These are phyloP conservation scores for Mycena sp. DNA, from an alignment of 1,284 basidiomycete species.

Conservation along the genomic window DNA sequence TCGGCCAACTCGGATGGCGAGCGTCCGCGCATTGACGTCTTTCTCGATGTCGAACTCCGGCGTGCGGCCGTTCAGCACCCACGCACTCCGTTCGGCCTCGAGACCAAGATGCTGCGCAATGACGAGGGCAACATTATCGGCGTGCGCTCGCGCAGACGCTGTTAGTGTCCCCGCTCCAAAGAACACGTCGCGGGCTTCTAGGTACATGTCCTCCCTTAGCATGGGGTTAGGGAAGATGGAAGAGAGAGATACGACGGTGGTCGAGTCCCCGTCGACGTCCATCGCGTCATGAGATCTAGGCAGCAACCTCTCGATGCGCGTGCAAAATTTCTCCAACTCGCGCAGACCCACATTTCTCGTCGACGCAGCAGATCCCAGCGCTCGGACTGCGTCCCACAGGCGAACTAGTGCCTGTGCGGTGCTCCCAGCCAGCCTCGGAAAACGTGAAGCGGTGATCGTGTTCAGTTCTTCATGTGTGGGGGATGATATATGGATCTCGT, in stretches of 20 bases:
- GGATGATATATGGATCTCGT: constrained; percentile 71
- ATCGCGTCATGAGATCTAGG: constrained; percentile 57
- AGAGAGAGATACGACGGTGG: constrained; percentile 36
- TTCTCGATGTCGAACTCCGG: constrained; percentile 78
- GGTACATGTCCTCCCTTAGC: constrained; percentile 89
- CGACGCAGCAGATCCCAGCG: constrained; percentile 60
- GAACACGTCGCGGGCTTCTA: constrained; percentile 94
- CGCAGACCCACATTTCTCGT: constrained; percentile 77
- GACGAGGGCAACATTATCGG: constrained; percentile 57
- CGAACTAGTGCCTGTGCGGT: constrained; percentile 62
- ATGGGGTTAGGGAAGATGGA: constrained; percentile 77
- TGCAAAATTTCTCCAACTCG: constrained; percentile 91
- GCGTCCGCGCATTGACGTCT: constrained; percentile 67
- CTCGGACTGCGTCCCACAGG: constrained; percentile 69
- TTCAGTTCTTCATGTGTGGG: constrained; percentile 75
- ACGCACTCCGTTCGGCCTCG: constrained; percentile 64
- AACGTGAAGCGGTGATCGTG: constrained; percentile 74
- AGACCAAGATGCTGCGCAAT: constrained; percentile 76
- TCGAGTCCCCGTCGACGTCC: constrained; percentile 50
- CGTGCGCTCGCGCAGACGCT: constrained; percentile 59
- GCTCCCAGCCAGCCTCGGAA: constrained; percentile 64
- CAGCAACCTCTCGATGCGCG: constrained; percentile 73
- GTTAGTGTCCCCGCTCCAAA: constrained; percentile 78
- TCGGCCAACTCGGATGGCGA: constrained; percentile 66
- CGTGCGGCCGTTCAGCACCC: constrained; percentile 65